phyloP scores from a whole-genome alignment of 441 rosid genomes.

The Bruguiera hainesii region DNA sequence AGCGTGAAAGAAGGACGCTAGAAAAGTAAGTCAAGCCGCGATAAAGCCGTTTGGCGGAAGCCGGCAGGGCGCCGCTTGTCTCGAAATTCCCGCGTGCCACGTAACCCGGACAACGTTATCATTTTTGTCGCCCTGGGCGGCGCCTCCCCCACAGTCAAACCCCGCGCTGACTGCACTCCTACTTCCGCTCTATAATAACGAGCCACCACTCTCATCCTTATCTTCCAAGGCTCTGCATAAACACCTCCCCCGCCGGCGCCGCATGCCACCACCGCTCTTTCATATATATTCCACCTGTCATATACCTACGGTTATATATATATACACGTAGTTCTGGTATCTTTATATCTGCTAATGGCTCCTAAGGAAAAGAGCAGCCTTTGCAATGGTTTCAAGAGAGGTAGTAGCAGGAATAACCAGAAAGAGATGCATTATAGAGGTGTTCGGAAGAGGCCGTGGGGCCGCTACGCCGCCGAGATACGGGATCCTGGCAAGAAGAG shows the following conservation, averaged over 20 bases:
- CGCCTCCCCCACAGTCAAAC: conserved; percentile 41
- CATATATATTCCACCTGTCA: no score
- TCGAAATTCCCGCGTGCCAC: conserved; percentile 44
- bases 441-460: conserved; percentile 90
- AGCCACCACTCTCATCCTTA: not conserved
- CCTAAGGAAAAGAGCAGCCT: conserved; percentile 26
- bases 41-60: conserved; percentile 21
- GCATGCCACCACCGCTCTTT: not conserved
- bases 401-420: conserved; percentile 1
- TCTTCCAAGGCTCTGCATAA: not conserved
- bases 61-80: conserved; percentile 40
- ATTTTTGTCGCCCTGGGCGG: conserved; percentile 51
- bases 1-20: conserved; percentile 2
- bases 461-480: conserved; percentile 82
- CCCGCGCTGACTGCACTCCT: conserved; percentile 37
- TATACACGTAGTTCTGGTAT: no score
- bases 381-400: conserved; percentile 1
- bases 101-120: conserved; percentile 28
- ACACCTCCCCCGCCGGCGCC: not conserved
- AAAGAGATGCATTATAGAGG: conserved; percentile 63
- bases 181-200: not conserved
- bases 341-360: conserved; percentile 30
- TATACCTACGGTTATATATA: no score
- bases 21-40: conserved; percentile 17
- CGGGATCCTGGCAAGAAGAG: conserved; percentile 68